phyloP scores from a whole-genome alignment of 208 protist species.

The Wallacemonas rigidus region DNA sequence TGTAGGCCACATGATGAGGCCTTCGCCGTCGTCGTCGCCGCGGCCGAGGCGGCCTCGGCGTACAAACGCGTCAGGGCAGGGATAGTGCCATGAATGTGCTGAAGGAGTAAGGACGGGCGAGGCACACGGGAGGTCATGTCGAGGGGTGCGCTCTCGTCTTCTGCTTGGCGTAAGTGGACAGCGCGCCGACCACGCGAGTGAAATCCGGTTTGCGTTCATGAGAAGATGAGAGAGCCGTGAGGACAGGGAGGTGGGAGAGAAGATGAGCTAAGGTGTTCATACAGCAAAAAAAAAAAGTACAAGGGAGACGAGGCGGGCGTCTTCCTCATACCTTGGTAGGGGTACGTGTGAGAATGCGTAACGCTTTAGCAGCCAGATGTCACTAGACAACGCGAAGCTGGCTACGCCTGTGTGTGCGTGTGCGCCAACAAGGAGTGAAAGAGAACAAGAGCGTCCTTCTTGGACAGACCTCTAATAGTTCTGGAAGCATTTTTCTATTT shows the following conservation, averaged over 20 bases:
- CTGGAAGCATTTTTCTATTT: neutral
- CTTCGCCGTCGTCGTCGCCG: neutral
- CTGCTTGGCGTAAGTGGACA: no score
- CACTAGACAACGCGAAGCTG: no score
- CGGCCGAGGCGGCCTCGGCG: neutral
- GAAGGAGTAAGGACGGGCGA: constrained; percentile 52
- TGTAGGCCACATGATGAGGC: neutral
- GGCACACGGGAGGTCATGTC: neutral
- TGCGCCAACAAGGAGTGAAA: neutral
- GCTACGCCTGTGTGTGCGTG: no score
- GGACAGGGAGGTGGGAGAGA: no score
- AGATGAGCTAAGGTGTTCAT: neutral
- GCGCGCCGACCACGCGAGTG: no score
- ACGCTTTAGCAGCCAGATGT: no score
- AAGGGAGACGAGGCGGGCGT: neutral
- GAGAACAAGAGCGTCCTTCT: neutral
- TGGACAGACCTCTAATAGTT: neutral
- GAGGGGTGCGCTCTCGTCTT: neutral
- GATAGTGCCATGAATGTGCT: constrained; percentile 61
- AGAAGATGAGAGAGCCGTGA: neutral
- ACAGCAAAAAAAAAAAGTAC: neutral
- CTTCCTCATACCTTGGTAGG: no score
- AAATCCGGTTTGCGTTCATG: no score
- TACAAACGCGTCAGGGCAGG: constrained; percentile 56
- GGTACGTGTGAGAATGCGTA: no score